phyloP scores from a whole-genome alignment of 768 basidiomycete species.

The Collybia mongolica region DNA sequence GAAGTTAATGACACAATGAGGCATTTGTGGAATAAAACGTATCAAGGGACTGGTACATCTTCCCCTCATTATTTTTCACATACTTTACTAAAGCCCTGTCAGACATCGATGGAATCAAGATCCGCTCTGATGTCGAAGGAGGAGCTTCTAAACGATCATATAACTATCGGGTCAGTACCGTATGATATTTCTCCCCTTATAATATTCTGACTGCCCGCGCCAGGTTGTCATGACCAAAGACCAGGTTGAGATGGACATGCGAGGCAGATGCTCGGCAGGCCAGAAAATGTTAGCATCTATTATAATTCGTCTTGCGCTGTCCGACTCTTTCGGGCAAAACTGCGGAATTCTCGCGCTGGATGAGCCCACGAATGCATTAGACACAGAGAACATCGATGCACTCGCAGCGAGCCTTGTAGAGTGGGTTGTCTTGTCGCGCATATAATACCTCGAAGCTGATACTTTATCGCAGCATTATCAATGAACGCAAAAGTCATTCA shows the following conservation, averaged over 20 bases:
- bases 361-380: conserved; percentile 97
- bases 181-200: conserved; percentile 4
- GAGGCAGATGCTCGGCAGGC: conserved; percentile 95
- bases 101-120: conserved; percentile 99
- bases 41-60: conserved; percentile 91
- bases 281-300: conserved; percentile 99
- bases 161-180: conserved; percentile 81
- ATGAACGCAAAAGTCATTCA: conserved; percentile 82
- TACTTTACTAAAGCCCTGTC: background rate
- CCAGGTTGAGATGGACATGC: conserved; percentile 99
- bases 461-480: conserved; percentile 72
- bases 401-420: conserved; percentile 89
- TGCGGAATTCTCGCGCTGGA: conserved; percentile 97
- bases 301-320: conserved; percentile 94
- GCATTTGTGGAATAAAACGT: conserved; percentile 97
- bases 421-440: conserved; percentile 44
- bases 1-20: conserved; percentile 99
- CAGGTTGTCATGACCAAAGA: conserved; percentile 99
- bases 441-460: conserved; percentile 2
- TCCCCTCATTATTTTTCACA: background rate
- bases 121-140: conserved; percentile 91
- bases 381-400: conserved; percentile 94
- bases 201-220: conserved; percentile 8
- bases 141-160: conserved; percentile 89
- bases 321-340: conserved; percentile 96